Percentiles rank a stretch among this genome's conserved stretches.
Evolutionary conservation across 208 protist species (phyloP).

Genomic region (Acanthamoeba triangularis): DNA sequence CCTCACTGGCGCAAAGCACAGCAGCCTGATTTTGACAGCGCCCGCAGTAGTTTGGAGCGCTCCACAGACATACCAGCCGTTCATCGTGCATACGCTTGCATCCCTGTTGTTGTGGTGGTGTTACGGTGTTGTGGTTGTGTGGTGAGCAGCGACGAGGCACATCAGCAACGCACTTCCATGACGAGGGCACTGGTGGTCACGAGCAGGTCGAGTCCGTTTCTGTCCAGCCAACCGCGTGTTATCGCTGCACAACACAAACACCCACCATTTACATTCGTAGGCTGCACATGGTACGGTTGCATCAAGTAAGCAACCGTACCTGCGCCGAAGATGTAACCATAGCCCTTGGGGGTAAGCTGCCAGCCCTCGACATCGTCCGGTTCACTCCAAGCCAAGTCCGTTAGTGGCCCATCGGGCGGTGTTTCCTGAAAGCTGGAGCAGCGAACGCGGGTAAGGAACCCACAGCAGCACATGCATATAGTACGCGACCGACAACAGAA

Average conservation of each 20-base stretch:
- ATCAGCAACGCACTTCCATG: background rate
- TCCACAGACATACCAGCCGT: slow-evolving; percentile 99
- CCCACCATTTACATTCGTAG: too few species aligned
- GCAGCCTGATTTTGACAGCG: slow-evolving; percentile 97
- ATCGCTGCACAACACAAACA: background rate
- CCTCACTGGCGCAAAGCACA: slow-evolving; percentile 98
- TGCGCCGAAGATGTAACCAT: slow-evolving; percentile 92
- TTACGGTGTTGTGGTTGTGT: too few species aligned
- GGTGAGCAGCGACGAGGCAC: too few species aligned
- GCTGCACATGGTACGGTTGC: too few species aligned
- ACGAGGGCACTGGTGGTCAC: background rate
- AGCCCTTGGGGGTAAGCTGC: slow-evolving; percentile 81
- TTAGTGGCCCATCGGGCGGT: too few species aligned
- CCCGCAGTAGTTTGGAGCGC: slow-evolving; percentile 99
- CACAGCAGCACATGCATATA: too few species aligned
- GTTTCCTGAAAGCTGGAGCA: too few species aligned
- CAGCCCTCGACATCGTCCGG: slow-evolving; percentile 92
- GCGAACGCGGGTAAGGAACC: too few species aligned
- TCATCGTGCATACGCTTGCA: slow-evolving; percentile 99
- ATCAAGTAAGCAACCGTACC: slow-evolving; percentile 16
- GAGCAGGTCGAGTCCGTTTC: background rate
- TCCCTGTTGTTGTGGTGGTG: slow-evolving; percentile 86
- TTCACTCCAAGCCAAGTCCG: slow-evolving; percentile 98
- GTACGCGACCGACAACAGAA: too few species aligned
- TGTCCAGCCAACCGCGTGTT: background rate